Base-by-base conservation (phyloP, 2,329 filamentous ascomycete genomes). In the Diaporthe sp. region DNA sequence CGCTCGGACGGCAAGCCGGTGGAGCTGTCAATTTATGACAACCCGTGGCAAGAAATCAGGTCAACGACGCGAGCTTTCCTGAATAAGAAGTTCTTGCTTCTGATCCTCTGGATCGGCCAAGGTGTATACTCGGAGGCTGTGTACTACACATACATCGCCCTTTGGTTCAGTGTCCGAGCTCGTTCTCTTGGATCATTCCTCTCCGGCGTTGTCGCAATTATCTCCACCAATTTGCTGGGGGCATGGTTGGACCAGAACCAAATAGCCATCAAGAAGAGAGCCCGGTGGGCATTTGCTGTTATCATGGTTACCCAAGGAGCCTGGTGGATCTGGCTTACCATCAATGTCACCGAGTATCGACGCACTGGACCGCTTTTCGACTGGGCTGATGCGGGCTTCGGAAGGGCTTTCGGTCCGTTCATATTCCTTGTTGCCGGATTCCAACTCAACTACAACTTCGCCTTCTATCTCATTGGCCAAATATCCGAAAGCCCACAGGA, bases 321-420 rank as follows among this genome's bases (percentile, higher is more conserved):
- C 28, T 60, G 49, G 68, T 71, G 68, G 49, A 71, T 71, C 20
- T 71, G 68, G 68, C 51, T 47, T 13, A 71, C 68, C 22, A 60
- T 71, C 13, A 55, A 42, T 15, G 68, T 71, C 22, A 55, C 68
- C 8, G 51, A 60, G 39, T 71, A 55, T 25, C 49, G 34, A 42
- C 68, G 53, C 20, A 58, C 49, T 1, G 49, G 31, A 4, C 67
- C 67, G 20, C 34, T 58, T 9, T 71, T 55, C 39, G 67, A 71
- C 49, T 71, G 67, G 67, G 42, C 61, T n/a, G 61, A 67, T 5
- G 61, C 61, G 34, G 61, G 61, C 17, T 67, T 67, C 20, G 61
- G 61, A 42, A 67, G 42, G 28, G 61, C 61, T 2, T 67, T 67
- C 10, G 61, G 61, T 5, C 61, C 61, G 2, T 67, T 67, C 20